A percentile compares a stretch with the other conserved stretches of the same genome.
Conservation (phyloP, 768 basidiomycete species). For the Plicaturopsis crispa region DNA sequence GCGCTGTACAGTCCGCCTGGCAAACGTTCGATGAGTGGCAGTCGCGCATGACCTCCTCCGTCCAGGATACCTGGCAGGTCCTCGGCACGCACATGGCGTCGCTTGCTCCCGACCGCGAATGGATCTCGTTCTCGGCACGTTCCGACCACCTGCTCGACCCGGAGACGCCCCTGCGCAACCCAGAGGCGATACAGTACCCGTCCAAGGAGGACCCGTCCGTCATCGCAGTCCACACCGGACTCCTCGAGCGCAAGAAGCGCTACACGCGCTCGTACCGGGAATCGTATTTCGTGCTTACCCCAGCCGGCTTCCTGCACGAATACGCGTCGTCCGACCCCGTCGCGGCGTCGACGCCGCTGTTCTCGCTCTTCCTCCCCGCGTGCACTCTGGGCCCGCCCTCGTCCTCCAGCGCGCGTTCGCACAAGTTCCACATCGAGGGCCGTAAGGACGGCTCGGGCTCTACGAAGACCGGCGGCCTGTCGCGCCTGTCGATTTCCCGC, state of each 20-base stretch:
- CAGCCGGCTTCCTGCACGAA: slow-evolving; percentile 95
- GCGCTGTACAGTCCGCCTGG: slow-evolving; percentile 95
- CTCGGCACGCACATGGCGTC: slow-evolving; percentile 72
- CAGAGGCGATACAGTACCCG: slow-evolving; percentile 73
- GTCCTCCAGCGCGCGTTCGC: slow-evolving; percentile 51
- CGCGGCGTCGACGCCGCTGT: slow-evolving; percentile 53
- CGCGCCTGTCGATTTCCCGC: slow-evolving; percentile 20
- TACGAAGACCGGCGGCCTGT: slow-evolving; percentile 47
- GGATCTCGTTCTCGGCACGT: slow-evolving; percentile 91
- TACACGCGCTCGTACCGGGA: slow-evolving; percentile 86
- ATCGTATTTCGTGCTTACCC: slow-evolving; percentile 86
- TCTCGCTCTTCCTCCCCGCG: slow-evolving; percentile 86
- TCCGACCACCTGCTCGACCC: slow-evolving; percentile 95
- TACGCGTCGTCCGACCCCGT: slow-evolving; percentile 73
- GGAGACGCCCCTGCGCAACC: slow-evolving; percentile 87
- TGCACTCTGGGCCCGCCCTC: slow-evolving; percentile 95
- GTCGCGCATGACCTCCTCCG: slow-evolving; percentile 64
- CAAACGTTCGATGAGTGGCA: slow-evolving; percentile 94
- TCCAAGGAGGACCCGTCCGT: slow-evolving; percentile 87
- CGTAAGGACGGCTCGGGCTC: slow-evolving; percentile 75
- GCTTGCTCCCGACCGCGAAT: slow-evolving; percentile 83
- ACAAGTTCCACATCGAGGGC: slow-evolving; percentile 98
- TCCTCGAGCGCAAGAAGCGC: slow-evolving; percentile 92
- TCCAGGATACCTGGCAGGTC: slow-evolving; percentile 67
- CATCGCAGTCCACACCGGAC: slow-evolving; percentile 78